Evolutionary conservation across 1,284 basidiomycete genomes (phyloP).

Genomic region (Apiotrichum mycotoxinovorans): DNA sequence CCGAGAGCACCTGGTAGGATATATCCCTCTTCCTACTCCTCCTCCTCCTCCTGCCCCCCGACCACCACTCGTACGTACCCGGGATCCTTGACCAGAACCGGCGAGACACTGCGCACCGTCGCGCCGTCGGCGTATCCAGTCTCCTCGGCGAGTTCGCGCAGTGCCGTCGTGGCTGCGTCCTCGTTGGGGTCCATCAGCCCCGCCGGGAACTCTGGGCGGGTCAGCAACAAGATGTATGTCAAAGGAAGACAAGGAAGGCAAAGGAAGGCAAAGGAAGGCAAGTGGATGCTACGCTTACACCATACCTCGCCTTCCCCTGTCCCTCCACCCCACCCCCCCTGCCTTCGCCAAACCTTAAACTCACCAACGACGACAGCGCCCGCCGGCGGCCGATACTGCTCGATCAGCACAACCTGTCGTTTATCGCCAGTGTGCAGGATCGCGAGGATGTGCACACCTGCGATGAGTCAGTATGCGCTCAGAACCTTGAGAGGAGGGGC

Average conservation of each 20-base stretch:
- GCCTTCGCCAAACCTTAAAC: slow-evolving; percentile 17
- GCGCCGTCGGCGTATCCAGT: slow-evolving; percentile 64
- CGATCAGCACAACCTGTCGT: slow-evolving; percentile 73
- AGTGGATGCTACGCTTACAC: no score
- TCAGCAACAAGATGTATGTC: background rate
- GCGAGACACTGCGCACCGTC: slow-evolving; percentile 62
- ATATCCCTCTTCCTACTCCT: background rate
- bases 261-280: no score
- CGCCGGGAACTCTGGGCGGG: slow-evolving; percentile 70
- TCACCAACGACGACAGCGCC: slow-evolving; percentile 68
- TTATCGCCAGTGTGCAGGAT: slow-evolving; percentile 65
- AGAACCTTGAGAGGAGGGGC: no score
- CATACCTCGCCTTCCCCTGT: background rate
- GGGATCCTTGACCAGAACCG: slow-evolving; percentile 64
- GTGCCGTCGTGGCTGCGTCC: slow-evolving; percentile 64
- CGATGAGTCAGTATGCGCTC: background rate
- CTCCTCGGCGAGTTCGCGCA: slow-evolving; percentile 85
- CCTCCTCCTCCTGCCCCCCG: background rate
- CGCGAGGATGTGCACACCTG: slow-evolving; percentile 76
- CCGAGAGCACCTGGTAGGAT: slow-evolving; percentile 2
- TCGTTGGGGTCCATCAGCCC: slow-evolving; percentile 80
- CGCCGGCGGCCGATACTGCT: slow-evolving; percentile 81
- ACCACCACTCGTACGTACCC: slow-evolving; percentile 53
- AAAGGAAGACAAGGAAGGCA: background rate
- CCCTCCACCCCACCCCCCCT: no score